Base-by-base conservation (phyloP, 2,329 filamentous ascomycete species). In the Fusarium humuli region DNA sequence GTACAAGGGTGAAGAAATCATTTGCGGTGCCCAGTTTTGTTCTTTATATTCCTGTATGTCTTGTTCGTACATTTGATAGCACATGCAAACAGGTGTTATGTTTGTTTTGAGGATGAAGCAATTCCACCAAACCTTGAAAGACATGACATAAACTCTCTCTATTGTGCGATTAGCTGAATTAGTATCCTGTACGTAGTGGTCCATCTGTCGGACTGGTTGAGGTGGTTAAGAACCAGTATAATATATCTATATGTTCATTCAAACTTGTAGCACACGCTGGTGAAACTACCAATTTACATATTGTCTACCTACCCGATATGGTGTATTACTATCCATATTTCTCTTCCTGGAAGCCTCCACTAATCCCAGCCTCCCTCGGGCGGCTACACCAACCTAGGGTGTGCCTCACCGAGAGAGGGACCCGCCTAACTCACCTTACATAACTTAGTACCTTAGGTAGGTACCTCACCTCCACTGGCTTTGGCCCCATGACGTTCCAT, bases 401-500 rank as follows among this genome's bases (percentile, higher is more conserved):
- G 64, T 65, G 47, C 67, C 67, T 71, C 58, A 62, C 61, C 49
- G 40, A 30, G 27, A 47, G 22, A 55, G 40, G 59, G 52, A 59
- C 48, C 63, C 20, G 20, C 34, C 48, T 57, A 14, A 23, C 41
- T 23, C 41, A 34, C 34, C 34, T 37, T 37, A 37, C 16, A 10
- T 37, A 37, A 5, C 16, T 37, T 16, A 1, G 3, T 32, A 34
- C 32, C 32, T 27, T 27, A 27, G 25, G 25, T 47, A 29, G 10
- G 45, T 49, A 44, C 13, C 20, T 37, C 16, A 37, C 16, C 16
- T 37, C 18, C 34, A 10, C 67, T 59, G 61, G 53, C 61, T 68
- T 49, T 47, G 64, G 67, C 71, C 72, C 73, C 72, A 74, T 74
- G 72, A 74, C 67, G 72, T 69, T 56, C 69, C 60, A 55, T 37